These are phyloP conservation scores for Austroboletus olivaceoglutinosus DNA, from an alignment of 1,284 basidiomycete genomes.

Conservation along the genomic window DNA sequence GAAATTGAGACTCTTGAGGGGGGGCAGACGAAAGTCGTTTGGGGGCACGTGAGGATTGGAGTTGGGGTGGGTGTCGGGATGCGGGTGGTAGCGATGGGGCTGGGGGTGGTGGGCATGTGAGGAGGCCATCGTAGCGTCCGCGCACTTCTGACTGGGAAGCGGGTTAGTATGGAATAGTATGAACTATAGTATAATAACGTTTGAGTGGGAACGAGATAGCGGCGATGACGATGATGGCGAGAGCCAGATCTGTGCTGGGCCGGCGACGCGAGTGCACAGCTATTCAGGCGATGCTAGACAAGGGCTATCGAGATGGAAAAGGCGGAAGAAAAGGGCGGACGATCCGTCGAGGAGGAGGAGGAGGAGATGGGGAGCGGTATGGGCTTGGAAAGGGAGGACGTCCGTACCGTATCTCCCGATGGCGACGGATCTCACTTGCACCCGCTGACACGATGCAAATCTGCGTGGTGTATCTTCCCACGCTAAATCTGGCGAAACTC, in stretches of 20 bases:
- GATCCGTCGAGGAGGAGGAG: constrained; percentile 5
- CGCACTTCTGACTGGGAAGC: constrained; percentile 13
- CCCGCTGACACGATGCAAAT: constrained; percentile 36
- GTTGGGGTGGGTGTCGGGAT: constrained; percentile 32
- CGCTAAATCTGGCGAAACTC: constrained; percentile 19
- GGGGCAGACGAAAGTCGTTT: constrained; percentile 56
- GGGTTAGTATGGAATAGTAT: constrained; percentile 2
- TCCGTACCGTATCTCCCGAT: constrained; percentile 51
- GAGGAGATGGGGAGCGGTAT: constrained; percentile 32
- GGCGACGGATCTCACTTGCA: constrained; percentile 49
- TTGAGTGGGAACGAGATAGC: constrained; percentile 21
- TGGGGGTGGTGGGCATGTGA: constrained; percentile 24
- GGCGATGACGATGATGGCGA: constrained; percentile 19
- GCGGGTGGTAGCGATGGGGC: too few relatives aligned
- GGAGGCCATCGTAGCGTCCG: constrained; percentile 29
- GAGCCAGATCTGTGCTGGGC: constrained; percentile 11
- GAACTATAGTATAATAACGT: constrained; percentile 12
- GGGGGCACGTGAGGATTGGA: constrained; percentile 34
- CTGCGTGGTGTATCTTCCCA: constrained; percentile 30
- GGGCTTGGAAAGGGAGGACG: constrained; percentile 24
- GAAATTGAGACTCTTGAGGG: constrained; percentile 67
- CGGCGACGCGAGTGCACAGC: too few relatives aligned
- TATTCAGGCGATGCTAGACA: too few relatives aligned
- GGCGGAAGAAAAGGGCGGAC: constrained; percentile 9
- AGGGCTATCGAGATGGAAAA: too few relatives aligned